phyloP scores from a whole-genome alignment of 805 yeast genomes.

The Metschnikowia bowlesiae region DNA sequence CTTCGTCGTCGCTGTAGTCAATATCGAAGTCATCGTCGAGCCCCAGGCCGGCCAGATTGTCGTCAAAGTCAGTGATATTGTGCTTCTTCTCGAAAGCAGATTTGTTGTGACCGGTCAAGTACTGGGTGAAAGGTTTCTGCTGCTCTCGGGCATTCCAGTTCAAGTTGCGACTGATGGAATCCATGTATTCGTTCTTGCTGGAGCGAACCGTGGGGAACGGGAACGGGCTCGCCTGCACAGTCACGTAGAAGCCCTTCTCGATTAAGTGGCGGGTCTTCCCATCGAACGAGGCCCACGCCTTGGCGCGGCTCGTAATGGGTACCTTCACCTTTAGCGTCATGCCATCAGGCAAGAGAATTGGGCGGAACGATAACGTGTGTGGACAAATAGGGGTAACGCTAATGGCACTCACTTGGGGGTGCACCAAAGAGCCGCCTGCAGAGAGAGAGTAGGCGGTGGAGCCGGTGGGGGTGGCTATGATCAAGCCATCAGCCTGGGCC shows the following conservation, averaged over 20 bases:
- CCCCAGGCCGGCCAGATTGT: constrained; percentile 9
- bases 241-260: constrained; percentile 76
- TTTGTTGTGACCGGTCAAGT: constrained; percentile 51
- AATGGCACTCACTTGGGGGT: constrained; percentile 89
- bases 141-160: constrained; percentile 93
- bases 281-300: constrained; percentile 97
- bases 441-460: constrained; percentile 93
- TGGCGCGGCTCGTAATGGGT: constrained; percentile 71
- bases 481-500: constrained; percentile 92
- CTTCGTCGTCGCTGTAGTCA: constrained; percentile 24
- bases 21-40: constrained; percentile 32
- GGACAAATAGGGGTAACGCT: constrained; percentile 96
- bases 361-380: constrained; percentile 89
- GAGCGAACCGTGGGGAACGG: constrained; percentile 92
- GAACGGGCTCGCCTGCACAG: constrained; percentile 78
- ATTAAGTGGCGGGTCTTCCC: constrained; percentile 86
- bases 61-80: constrained; percentile 9
- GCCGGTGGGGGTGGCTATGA: constrained; percentile 92
- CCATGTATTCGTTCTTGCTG: constrained; percentile 71
- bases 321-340: constrained; percentile 80
- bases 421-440: constrained; percentile 94
- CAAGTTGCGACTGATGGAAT: constrained; percentile 76
- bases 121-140: constrained; percentile 73
- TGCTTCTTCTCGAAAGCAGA: constrained; percentile 26
- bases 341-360: constrained; percentile 89